Evolutionary conservation across 2,329 filamentous ascomycete species (phyloP).

Genomic region (Cytospora piceae): DNA sequence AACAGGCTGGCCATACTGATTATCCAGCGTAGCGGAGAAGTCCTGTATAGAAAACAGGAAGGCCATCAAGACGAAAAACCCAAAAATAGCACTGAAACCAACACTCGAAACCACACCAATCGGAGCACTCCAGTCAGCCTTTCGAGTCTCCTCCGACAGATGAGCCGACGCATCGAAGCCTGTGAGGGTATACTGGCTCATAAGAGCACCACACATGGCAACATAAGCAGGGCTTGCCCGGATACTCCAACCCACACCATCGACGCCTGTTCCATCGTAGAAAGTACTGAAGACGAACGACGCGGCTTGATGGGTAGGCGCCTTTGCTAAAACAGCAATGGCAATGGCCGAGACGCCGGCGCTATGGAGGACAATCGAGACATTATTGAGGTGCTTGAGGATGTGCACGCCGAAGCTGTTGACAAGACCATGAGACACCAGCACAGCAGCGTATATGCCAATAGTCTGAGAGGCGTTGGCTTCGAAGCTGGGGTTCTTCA

Average conservation of each 20-base stretch:
- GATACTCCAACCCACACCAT: slow-evolving; percentile 54
- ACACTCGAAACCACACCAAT: slow-evolving; percentile 62
- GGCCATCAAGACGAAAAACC: slow-evolving; percentile 62
- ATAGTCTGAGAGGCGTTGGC: slow-evolving; percentile 54
- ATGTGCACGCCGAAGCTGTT: slow-evolving; percentile 62
- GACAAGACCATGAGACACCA: slow-evolving; percentile 52
- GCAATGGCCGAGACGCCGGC: slow-evolving; percentile 56
- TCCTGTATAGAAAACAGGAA: slow-evolving; percentile 64
- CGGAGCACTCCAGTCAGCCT: slow-evolving; percentile 60
- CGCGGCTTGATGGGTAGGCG: slow-evolving; percentile 58
- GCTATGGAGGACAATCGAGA: slow-evolving; percentile 58
- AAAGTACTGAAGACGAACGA: slow-evolving; percentile 58
- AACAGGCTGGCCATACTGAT: slow-evolving; percentile 55
- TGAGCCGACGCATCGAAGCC: slow-evolving; percentile 61
- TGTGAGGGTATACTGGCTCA: slow-evolving; percentile 55
- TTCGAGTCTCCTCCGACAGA: slow-evolving; percentile 60
- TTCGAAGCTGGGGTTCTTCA: slow-evolving; percentile 42
- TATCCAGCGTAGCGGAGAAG: slow-evolving; percentile 52
- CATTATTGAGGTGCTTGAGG: slow-evolving; percentile 61
- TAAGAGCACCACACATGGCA: slow-evolving; percentile 55
- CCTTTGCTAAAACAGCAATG: slow-evolving; percentile 60
- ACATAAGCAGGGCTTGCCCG: slow-evolving; percentile 59
- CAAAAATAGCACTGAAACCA: slow-evolving; percentile 58
- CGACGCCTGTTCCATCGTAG: slow-evolving; percentile 55
- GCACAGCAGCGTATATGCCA: slow-evolving; percentile 62